Percentiles rank a stretch among this genome's conserved stretches.
Evolutionary conservation across 768 basidiomycete species (phyloP).

Genomic region (Obba rivulosa): DNA sequence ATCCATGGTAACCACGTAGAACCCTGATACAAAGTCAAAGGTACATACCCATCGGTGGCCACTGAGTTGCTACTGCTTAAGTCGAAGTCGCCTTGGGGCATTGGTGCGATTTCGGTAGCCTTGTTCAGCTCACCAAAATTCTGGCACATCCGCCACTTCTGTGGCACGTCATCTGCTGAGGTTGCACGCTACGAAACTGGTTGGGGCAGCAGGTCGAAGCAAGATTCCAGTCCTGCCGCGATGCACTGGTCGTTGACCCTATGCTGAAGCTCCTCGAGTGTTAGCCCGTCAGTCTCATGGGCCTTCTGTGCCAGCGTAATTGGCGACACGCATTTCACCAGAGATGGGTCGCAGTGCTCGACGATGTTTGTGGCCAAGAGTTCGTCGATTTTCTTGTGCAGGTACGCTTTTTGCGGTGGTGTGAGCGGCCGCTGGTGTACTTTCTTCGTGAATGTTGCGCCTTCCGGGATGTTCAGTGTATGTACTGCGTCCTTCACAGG

Average conservation of each 20-base stretch:
- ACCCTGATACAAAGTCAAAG: slow-evolving; percentile 36
- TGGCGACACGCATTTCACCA: slow-evolving; percentile 31
- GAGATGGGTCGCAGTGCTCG: slow-evolving; percentile 18
- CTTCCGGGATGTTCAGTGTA: slow-evolving; percentile 26
- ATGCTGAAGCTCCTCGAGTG: slow-evolving; percentile 29
- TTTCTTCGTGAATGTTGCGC: slow-evolving; percentile 25
- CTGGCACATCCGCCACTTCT: slow-evolving; percentile 34
- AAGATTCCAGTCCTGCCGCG: slow-evolving; percentile 16
- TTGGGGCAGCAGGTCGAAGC: slow-evolving; percentile 20
- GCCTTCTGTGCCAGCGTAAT: slow-evolving; percentile 34
- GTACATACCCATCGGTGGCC: slow-evolving; percentile 31
- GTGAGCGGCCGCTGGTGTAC: slow-evolving; percentile 28
- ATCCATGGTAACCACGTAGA: slow-evolving; percentile 21
- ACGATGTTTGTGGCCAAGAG: slow-evolving; percentile 32
- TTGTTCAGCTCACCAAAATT: slow-evolving; percentile 30
- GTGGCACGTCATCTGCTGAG: background rate
- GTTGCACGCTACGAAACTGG: background rate
- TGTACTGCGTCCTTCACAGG: slow-evolving; percentile 28
- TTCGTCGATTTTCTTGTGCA: slow-evolving; percentile 27
- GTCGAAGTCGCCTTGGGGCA: slow-evolving; percentile 30
- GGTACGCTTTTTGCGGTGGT: slow-evolving; percentile 26
- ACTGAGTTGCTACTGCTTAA: slow-evolving; percentile 31
- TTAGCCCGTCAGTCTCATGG: slow-evolving; percentile 24
- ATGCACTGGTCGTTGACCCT: slow-evolving; percentile 30
- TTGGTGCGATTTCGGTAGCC: slow-evolving; percentile 13